Conservation (phyloP, 371 early-diverging fungal genomes). For the Mucor irregularis region DNA sequence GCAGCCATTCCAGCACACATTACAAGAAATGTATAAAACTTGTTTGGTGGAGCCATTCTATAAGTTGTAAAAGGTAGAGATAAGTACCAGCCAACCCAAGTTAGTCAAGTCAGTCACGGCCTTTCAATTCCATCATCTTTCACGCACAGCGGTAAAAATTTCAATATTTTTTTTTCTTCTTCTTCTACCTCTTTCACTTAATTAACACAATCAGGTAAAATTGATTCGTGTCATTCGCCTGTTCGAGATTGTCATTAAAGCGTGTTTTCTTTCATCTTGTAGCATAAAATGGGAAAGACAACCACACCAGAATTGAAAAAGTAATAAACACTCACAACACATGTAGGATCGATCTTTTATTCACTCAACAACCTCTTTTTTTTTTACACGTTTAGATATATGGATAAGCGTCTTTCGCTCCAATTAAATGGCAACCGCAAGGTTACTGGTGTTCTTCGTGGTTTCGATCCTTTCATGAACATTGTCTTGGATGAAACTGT, state of each 20-base stretch:
- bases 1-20: slow-evolving; percentile 49
- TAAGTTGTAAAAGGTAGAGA: background rate
- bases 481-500: slow-evolving; percentile 94
- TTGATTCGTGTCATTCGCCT: too few species aligned
- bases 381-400: slow-evolving; percentile 65
- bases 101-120: background rate
- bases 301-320: slow-evolving; percentile 82
- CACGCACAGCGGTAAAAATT: too few species aligned
- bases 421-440: slow-evolving; percentile 91
- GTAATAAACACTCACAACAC: slow-evolving; percentile 32
- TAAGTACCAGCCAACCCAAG: background rate
- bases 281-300: slow-evolving; percentile 63
- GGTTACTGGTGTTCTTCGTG: slow-evolving; percentile 93
- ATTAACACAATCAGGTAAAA: too few species aligned
- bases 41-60: slow-evolving; percentile 42
- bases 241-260: too few species aligned
- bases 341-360: background rate
- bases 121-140: too few species aligned
- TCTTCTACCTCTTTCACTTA: too few species aligned
- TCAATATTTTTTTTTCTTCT: too few species aligned
- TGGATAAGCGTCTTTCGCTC: slow-evolving; percentile 94
- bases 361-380: background rate
- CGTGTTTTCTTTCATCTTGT: background rate
- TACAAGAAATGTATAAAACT: slow-evolving; percentile 39
- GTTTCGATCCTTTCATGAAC: slow-evolving; percentile 99